A percentile compares a stretch with the other conserved stretches of the same genome.
Conservation (phyloP, 140 eudicot species). For the Erigeron philadelphicus region DNA sequence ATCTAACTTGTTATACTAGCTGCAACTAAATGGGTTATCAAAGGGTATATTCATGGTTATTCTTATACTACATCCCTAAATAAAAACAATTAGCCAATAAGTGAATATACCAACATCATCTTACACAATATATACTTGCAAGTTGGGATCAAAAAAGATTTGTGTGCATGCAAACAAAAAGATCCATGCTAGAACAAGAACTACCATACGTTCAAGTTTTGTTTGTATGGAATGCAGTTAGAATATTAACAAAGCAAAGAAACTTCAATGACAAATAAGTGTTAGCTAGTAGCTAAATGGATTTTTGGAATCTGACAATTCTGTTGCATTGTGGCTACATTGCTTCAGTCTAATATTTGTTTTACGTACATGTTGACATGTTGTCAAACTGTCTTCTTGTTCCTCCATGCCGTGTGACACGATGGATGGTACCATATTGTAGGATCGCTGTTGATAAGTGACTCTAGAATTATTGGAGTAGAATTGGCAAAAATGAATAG, state of each 20-base stretch:
- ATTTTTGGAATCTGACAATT: constrained; percentile 23
- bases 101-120: no score
- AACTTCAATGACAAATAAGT: constrained; percentile 4
- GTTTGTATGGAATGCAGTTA: not conserved
- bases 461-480: no score
- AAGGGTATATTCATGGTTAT: no score
- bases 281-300: not conserved
- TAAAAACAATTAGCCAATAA: no score
- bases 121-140: no score
- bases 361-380: constrained; percentile 6
- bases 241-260: constrained; percentile 16
- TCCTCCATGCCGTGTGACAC: constrained; percentile 9
- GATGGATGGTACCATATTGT: constrained; percentile 6
- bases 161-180: no score
- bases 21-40: no score
- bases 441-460: constrained; percentile 5
- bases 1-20: no score
- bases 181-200: no score
- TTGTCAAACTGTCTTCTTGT: not conserved
- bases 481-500: no score
- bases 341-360: constrained; percentile 15
- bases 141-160: no score
- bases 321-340: constrained; percentile 1
- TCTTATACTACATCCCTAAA: no score
- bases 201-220: constrained; percentile 13